phyloP scores from a whole-genome alignment of 306 rosid genomes.

The Rosa chinensis region DNA sequence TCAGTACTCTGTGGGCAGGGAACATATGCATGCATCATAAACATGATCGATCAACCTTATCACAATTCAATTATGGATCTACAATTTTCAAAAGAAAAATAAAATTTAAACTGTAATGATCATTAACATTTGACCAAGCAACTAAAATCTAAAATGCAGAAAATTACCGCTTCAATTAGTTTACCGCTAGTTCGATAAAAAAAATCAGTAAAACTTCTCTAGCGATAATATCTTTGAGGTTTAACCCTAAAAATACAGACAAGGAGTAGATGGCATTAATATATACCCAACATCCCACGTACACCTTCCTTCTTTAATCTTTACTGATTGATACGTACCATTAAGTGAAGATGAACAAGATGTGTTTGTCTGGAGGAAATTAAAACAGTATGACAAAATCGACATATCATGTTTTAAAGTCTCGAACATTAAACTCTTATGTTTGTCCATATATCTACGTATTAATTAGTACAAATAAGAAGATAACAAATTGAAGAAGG shows the following conservation, averaged over 20 bases:
- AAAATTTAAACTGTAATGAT: neutral
- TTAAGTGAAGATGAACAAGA: conserved; percentile 38
- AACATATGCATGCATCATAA: neutral
- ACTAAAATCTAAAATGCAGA: neutral
- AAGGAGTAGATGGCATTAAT: conserved; percentile 40
- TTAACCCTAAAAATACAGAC: conserved; percentile 43
- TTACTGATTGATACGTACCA: neutral
- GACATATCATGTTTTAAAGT: conserved; percentile 35
- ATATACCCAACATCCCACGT: conserved; percentile 53
- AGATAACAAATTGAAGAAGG: conserved; percentile 41
- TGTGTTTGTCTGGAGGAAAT: conserved; percentile 59
- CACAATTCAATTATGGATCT: conserved; percentile 11
- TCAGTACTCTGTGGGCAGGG: conserved; percentile 10
- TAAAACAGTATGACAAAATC: conserved; percentile 23
- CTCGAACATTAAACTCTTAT: conserved; percentile 24
- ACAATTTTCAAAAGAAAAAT: neutral
- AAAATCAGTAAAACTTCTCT: neutral
- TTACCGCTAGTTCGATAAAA: neutral
- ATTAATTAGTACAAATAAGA: conserved; percentile 30
- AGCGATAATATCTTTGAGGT: neutral
- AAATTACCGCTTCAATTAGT: neutral
- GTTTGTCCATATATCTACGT: conserved; percentile 50
- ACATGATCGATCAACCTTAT: neutral
- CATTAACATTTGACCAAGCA: neutral
- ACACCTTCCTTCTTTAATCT: conserved; percentile 34